Evolutionary conservation across 2,329 filamentous ascomycete genomes (phyloP).

Genomic region (Aureobasidium sp.): DNA sequence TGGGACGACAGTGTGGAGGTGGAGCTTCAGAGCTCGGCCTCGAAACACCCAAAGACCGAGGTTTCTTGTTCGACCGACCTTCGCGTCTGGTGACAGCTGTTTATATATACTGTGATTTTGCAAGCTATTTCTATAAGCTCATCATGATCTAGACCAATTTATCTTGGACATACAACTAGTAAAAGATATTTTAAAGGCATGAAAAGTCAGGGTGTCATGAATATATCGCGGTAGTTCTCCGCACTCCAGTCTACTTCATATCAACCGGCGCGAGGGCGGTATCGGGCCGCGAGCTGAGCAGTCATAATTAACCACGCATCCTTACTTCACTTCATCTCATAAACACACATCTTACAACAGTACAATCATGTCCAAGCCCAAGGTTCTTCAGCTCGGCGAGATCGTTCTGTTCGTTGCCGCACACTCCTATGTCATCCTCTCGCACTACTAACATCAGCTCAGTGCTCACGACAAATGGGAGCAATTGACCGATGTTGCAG

Average conservation of each 20-base stretch:
- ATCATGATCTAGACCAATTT: not conserved
- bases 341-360: not conserved
- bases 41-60: not conserved
- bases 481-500: constrained; percentile 52
- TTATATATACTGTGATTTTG: too few relatives aligned
- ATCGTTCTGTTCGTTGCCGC: constrained; percentile 48
- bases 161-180: not conserved
- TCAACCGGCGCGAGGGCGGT: not conserved
- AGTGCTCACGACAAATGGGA: constrained; percentile 60
- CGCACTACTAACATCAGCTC: not conserved
- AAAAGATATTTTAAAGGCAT: too few relatives aligned
- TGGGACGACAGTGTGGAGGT: not conserved
- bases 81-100: not conserved
- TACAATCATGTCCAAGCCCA: constrained; percentile 39
- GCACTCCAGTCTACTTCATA: not conserved
- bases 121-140: not conserved
- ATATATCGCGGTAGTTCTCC: not conserved
- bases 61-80: not conserved
- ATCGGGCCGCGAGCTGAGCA: not conserved
- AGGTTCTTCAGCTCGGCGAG: constrained; percentile 54
- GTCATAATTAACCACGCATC: not conserved
- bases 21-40: not conserved
- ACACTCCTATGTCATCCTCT: not conserved
- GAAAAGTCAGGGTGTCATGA: not conserved
- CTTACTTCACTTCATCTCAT: not conserved